Evolutionary conservation across 495 filamentous ascomycete genomes (phyloP), one percentile per base, ranked within the genome.

Genomic region (Penicillium lividum): DNA sequence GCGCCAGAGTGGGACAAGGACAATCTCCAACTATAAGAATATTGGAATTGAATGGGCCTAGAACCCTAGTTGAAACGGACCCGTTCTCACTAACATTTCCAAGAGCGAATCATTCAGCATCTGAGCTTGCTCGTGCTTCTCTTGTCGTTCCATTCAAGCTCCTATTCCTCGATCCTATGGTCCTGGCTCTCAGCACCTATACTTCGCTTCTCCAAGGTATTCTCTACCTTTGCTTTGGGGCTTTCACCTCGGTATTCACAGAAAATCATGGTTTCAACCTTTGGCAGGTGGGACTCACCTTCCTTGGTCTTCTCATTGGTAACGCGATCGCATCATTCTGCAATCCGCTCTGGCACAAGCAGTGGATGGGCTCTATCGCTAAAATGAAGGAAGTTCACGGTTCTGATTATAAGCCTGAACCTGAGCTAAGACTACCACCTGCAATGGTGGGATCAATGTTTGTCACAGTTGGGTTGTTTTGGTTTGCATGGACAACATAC

Each of bases 151-250:
- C 46, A 80, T 92, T 60, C 84, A 90, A 68, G 77, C 96, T 4
- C 82, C 96, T 13, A 60, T 85, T 38, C 22, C 77, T 89, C 22
- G 92, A 95, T 73, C 89, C 88, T 29, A 95, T 96, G 89, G 84
- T 82, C 34, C 70, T 89, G 22, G 79, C 86, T 52, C 84, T 95
- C 15, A 90, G 89, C 70, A 62, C 91, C 13, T 89, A 91, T 61
- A 85, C 87, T 4, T 88, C 91, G 25, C 73, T 96, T 10, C 74
- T 94, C 3, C 77, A 94, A 0, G 92, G 90, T 2, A 83, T 92
- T 29, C 72, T 95, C 1, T 95, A 95, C 66, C 81, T 96, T 9
- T 96, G 94, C 75, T 94, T 96, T 69, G 89, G 90, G n/a, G 90
- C 91, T 0, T 94, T 94, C 64, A 80, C 84, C 0, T 70, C 93